Percentiles rank a stretch among this genome's conserved stretches.
phyloP scores from a whole-genome alignment of 2,329 filamentous ascomycete species.

The Chaetomium strumarium region DNA sequence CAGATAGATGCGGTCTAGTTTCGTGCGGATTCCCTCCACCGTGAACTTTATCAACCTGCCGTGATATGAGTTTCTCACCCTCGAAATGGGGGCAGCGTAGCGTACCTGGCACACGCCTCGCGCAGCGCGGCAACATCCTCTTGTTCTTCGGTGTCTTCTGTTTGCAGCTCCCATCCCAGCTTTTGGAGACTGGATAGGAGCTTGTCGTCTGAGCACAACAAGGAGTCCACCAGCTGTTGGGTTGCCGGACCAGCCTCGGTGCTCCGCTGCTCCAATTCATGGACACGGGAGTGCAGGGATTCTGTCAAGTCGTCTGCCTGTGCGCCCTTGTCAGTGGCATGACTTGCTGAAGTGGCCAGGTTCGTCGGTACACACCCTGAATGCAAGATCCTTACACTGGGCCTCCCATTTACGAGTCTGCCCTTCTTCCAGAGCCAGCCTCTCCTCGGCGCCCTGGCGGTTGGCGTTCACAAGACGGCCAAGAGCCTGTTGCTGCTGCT shows the following conservation, averaged over 20 bases:
- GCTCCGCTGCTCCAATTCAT: constrained; percentile 47
- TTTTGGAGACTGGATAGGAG: constrained; percentile 61
- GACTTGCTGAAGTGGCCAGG: no score
- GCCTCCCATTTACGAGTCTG: constrained; percentile 35
- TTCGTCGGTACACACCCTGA: constrained; percentile 32
- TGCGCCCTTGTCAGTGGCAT: not conserved
- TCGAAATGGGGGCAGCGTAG: constrained; percentile 12
- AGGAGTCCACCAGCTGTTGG: constrained; percentile 42
- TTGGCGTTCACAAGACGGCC: constrained; percentile 44
- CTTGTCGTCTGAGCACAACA: constrained; percentile 58
- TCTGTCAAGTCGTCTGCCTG: constrained; percentile 46
- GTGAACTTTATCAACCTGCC: constrained; percentile 50
- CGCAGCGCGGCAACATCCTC: constrained; percentile 51
- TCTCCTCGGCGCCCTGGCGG: constrained; percentile 31
- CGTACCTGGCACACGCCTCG: constrained; percentile 49
- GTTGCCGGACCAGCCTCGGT: constrained; percentile 40
- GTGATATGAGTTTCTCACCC: constrained; percentile 14
- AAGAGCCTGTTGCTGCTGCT: constrained; percentile 57
- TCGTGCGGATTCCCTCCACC: constrained; percentile 49
- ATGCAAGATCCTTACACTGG: constrained; percentile 37
- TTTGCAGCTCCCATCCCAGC: constrained; percentile 55
- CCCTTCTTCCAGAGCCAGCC: constrained; percentile 32
- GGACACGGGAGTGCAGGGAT: constrained; percentile 39
- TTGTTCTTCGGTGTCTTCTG: constrained; percentile 46
- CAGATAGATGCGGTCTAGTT: constrained; percentile 50